Base-by-base conservation (phyloP, 2,329 filamentous ascomycete genomes). In the Trichoderma oligosporum region DNA sequence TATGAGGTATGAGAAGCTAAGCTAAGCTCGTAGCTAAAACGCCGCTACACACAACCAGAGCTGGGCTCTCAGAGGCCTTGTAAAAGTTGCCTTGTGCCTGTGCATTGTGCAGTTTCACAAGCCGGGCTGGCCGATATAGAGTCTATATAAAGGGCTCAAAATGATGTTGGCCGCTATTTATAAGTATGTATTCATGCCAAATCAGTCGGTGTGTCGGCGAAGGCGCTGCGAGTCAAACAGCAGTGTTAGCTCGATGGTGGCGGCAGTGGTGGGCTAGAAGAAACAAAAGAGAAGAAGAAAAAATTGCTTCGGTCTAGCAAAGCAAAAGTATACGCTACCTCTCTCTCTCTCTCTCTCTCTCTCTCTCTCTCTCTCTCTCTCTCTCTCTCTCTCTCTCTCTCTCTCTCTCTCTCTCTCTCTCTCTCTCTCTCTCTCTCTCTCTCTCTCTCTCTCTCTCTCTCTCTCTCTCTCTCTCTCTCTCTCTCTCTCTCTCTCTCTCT, bases 121-220 rank as follows among this genome's bases (percentile, higher is more conserved):
- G 41, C 45, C 56, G 56, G 56, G n/a, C 47, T 58, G 48, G 38
- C 55, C 55, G 55, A 46, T 25, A 14, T 29, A 35, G 42, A 24
- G 54, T 31, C 36, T 38, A 31, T 12, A 46, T 38, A 12, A 44
- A 31, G 27, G 35, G 2, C 41, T 25, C n/a, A n/a, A 0, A 52
- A 52, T 25, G 16, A 29, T 35, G 16, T 27, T 52, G 41, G 48
- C 36, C 36, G 24, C 46, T 24, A n/a, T n/a, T n/a, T n/a, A n/a
- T 12, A 16, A 49, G 12, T 24, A 36, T 9, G 16, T 14, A 31
- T 18, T 18, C 46, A 20, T 38, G 46, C 47, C 39, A 35, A 51
- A 20, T 39, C 35, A 20, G 49, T 53, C 36, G 36, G 48, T 41
- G 48, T 46, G 38, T 22, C 39, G 52, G 52, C 52, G 52, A 27